Conservation (phyloP, 495 filamentous ascomycete genomes). For the Trichocladium antarcticum region DNA sequence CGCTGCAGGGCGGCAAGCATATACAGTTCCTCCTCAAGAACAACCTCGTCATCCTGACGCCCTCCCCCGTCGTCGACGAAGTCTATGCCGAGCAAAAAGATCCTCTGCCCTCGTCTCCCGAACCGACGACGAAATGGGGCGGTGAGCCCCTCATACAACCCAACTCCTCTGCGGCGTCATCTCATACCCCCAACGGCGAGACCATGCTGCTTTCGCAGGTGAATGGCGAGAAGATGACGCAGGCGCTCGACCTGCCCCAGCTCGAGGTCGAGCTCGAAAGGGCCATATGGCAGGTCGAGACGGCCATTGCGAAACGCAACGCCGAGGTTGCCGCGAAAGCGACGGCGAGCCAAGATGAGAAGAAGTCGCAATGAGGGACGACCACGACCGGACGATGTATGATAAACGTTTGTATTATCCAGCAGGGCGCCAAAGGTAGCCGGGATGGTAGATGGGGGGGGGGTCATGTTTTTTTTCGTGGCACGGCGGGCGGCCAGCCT, state of each 20-base stretch:
- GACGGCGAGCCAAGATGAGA: slow-evolving; percentile 12
- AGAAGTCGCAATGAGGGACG: slow-evolving; percentile 15
- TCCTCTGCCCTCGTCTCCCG: slow-evolving; percentile 20
- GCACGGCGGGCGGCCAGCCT: too few relatives aligned
- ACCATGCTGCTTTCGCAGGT: slow-evolving; percentile 49
- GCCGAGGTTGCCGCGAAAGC: slow-evolving; percentile 19
- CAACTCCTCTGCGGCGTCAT: slow-evolving; percentile 5
- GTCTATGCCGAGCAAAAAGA: slow-evolving; percentile 48
- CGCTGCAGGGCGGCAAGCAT: slow-evolving; percentile 74
- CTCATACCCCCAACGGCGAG: slow-evolving; percentile 37
- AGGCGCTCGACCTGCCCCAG: slow-evolving; percentile 65
- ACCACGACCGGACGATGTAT: slow-evolving; percentile 10
- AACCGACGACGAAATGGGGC: slow-evolving; percentile 17
- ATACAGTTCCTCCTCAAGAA: slow-evolving; percentile 67
- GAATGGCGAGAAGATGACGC: slow-evolving; percentile 52
- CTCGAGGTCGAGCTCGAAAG: slow-evolving; percentile 81
- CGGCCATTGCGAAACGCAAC: slow-evolving; percentile 46
- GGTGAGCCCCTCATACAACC: slow-evolving; percentile 16
- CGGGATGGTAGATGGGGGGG: too few relatives aligned
- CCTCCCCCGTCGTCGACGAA: slow-evolving; percentile 55
- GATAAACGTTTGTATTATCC: slow-evolving; percentile 6
- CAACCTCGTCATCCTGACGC: slow-evolving; percentile 50
- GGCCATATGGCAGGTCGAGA: slow-evolving; percentile 77
- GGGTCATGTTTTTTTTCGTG: too few relatives aligned
- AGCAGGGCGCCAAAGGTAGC: not conserved